Percentiles rank a stretch among this genome's conserved stretches.
phyloP scores from a whole-genome alignment of 2,329 filamentous ascomycete species.

The Neobulgaria alba region DNA sequence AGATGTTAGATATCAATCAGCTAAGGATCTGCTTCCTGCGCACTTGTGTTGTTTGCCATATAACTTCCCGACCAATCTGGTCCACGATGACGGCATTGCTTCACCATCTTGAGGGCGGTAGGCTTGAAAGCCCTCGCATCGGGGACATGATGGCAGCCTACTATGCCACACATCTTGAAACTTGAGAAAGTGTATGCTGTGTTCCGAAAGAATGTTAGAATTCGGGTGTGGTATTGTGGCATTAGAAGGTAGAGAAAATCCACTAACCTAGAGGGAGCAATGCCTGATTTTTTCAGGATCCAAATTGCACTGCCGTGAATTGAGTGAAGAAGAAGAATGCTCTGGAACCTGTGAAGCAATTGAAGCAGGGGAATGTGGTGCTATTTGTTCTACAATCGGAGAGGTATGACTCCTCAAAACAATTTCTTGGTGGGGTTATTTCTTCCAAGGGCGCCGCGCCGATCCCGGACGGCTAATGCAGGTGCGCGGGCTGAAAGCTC shows the following conservation, averaged over 20 bases:
- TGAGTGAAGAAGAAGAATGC: neutral
- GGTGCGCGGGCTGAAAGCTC: too few relatives aligned
- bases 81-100: conserved; percentile 95
- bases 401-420: neutral
- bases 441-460: too few relatives aligned
- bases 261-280: neutral
- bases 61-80: conserved; percentile 98
- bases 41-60: conserved; percentile 84
- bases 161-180: conserved; percentile 40
- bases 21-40: neutral
- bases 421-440: neutral
- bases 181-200: too few relatives aligned
- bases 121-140: conserved; percentile 97
- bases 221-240: too few relatives aligned
- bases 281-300: neutral
- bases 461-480: too few relatives aligned
- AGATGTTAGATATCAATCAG: conserved; percentile 15
- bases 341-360: neutral
- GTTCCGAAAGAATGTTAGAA: too few relatives aligned
- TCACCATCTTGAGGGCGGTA: conserved; percentile 83
- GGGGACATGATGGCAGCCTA: conserved; percentile 88
- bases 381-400: neutral
- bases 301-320: neutral
- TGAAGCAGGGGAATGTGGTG: neutral
- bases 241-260: neutral